A percentile compares a stretch with the other conserved stretches of the same genome.
Conservation (phyloP, 495 filamentous ascomycete genomes). For the Lophiotrema nucula region DNA sequence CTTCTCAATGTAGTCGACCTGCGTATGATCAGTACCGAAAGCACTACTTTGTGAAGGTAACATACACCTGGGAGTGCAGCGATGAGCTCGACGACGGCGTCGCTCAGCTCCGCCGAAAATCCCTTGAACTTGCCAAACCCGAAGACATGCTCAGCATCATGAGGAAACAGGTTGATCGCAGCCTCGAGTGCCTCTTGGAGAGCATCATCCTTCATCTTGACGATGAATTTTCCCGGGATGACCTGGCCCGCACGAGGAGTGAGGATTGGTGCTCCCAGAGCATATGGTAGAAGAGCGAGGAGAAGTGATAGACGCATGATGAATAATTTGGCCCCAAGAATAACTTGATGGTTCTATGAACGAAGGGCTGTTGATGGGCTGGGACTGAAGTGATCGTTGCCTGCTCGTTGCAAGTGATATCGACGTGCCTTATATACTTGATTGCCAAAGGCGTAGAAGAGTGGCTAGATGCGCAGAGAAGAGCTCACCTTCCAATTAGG, state of each 20-base stretch:
- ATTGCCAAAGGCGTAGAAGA: not conserved
- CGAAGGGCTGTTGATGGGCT: constrained; percentile 12
- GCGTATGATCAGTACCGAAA: constrained; percentile 6
- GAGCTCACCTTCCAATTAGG: constrained; percentile 26
- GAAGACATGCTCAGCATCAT: constrained; percentile 20
- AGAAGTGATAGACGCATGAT: constrained; percentile 27
- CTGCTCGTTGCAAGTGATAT: constrained; percentile 3
- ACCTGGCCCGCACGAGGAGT: constrained; percentile 17
- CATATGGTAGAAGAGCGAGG: constrained; percentile 29
- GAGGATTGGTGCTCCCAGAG: constrained; percentile 29
- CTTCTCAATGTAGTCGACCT: constrained; percentile 36
- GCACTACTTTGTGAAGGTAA: not conserved
- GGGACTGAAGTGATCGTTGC: constrained; percentile 8
- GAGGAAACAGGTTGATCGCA: constrained; percentile 4
- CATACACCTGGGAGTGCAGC: constrained; percentile 8
- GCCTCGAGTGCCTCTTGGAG: constrained; percentile 4
- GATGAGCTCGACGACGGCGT: constrained; percentile 10
- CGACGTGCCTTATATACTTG: constrained; percentile 23
- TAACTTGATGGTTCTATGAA: not conserved
- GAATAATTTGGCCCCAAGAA: not conserved
- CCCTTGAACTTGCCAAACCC: constrained; percentile 32
- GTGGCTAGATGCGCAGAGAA: not conserved
- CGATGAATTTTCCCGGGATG: constrained; percentile 34
- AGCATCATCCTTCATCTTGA: constrained; percentile 28
- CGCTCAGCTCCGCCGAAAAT: constrained; percentile 24